Percentiles rank a stretch among this genome's conserved stretches.
Conservation (phyloP, 306 rosid species). For the Senna tora region DNA sequence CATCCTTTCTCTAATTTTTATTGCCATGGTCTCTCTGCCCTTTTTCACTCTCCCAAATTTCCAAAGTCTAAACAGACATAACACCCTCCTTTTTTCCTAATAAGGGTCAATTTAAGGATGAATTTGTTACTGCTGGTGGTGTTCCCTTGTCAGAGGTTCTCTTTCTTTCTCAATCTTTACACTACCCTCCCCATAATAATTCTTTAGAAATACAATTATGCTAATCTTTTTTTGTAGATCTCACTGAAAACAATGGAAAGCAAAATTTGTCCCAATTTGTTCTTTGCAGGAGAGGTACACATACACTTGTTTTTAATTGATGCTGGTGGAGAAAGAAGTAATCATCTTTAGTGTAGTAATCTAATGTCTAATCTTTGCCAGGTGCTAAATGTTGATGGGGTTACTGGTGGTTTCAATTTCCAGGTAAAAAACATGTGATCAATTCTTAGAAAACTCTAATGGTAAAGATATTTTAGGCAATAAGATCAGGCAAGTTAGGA, state of each 20-base stretch:
- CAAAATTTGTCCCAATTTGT: slow-evolving; percentile 64
- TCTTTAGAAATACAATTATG: slow-evolving; percentile 26
- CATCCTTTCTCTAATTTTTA: slow-evolving; percentile 16
- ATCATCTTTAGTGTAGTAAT: slow-evolving; percentile 26
- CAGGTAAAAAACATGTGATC: slow-evolving; percentile 59
- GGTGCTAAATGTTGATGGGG: slow-evolving; percentile 88
- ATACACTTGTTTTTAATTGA: slow-evolving; percentile 10
- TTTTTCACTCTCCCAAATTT: background rate
- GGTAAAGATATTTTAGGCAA: too few species aligned
- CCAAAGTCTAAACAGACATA: background rate
- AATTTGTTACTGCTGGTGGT: slow-evolving; percentile 97
- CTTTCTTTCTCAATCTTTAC: slow-evolving; percentile 40
- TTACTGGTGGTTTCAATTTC: slow-evolving; percentile 96
- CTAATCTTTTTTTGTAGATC: slow-evolving; percentile 49
- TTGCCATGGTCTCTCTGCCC: slow-evolving; percentile 15
- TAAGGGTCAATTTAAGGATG: slow-evolving; percentile 96
- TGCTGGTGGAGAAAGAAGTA: slow-evolving; percentile 12
- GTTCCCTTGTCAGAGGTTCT: slow-evolving; percentile 89
- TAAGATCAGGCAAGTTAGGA: too few species aligned
- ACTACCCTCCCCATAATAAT: slow-evolving; percentile 20
- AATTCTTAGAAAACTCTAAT: too few species aligned
- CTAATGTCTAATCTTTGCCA: slow-evolving; percentile 40
- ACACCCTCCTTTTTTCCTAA: slow-evolving; percentile 29
- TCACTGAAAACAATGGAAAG: slow-evolving; percentile 85
- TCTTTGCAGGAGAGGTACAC: slow-evolving; percentile 93